Percentiles rank a stretch among this genome's conserved stretches.
These are phyloP conservation scores for Cardamine occulta DNA, from an alignment of 345 rosid genomes.

Conservation along the genomic window DNA sequence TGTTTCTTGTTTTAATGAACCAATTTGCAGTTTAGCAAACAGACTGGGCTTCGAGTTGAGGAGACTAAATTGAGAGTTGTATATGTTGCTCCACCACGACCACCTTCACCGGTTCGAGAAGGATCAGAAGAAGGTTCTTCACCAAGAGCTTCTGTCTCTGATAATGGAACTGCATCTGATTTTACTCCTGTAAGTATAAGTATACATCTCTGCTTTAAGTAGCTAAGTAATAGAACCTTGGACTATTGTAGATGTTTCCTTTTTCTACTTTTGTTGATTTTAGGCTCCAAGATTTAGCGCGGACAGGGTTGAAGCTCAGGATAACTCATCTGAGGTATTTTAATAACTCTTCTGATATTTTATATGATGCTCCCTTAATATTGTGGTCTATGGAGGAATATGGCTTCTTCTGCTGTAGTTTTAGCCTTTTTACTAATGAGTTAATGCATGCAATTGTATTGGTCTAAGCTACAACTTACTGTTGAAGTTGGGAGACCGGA, in stretches of 20 bases:
- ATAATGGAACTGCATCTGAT: constrained; percentile 60
- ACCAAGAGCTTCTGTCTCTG: constrained; percentile 72
- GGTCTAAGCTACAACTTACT: constrained; percentile 12
- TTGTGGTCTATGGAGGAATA: background rate
- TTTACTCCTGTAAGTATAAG: constrained; percentile 56
- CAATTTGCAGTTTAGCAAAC: constrained; percentile 60
- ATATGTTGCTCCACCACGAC: constrained; percentile 76
- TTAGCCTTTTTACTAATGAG: background rate
- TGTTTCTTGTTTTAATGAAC: constrained; percentile 4
- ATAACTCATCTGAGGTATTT: constrained; percentile 66
- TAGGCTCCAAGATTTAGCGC: constrained; percentile 58
- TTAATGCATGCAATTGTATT: background rate
- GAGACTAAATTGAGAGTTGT: constrained; percentile 81
- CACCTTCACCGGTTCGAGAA: constrained; percentile 79
- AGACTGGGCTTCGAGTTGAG: constrained; percentile 65
- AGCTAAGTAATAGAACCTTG: background rate
- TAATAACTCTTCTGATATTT: background rate
- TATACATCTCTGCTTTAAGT: background rate
- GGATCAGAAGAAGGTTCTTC: constrained; percentile 87
- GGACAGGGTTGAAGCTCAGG: constrained; percentile 56
- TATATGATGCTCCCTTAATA: background rate
- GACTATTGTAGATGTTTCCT: background rate
- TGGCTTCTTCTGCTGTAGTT: constrained; percentile 21
- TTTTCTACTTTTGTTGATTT: constrained; percentile 25
- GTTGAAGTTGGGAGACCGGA: background rate